phyloP scores from a whole-genome alignment of 345 rosid species.

The Mangifera indica region DNA sequence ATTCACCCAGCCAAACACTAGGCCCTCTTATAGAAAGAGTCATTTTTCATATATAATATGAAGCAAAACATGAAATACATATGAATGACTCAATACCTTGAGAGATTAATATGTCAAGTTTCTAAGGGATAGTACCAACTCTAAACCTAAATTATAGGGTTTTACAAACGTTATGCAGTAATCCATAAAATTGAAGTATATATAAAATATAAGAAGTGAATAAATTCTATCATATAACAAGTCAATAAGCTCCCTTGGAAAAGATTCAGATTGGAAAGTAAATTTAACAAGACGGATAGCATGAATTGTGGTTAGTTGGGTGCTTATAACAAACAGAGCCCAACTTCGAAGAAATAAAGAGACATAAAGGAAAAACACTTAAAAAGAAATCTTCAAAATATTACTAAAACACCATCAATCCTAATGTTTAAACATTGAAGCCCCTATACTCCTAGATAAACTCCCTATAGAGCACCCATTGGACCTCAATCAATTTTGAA shows the following conservation, averaged over 20 bases:
- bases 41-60: neutral
- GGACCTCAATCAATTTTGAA: constrained; percentile 9
- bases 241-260: neutral
- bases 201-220: too few species aligned
- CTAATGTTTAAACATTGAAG: neutral
- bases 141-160: neutral
- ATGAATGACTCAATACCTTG: neutral
- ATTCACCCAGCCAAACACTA: neutral
- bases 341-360: neutral
- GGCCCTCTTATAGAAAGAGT: neutral
- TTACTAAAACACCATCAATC: neutral
- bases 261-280: neutral
- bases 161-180: neutral
- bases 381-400: neutral
- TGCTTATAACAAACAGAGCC: neutral
- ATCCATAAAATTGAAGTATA: neutral
- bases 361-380: neutral
- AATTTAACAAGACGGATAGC: neutral
- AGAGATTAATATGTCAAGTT: neutral
- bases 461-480: too few species aligned
- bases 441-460: neutral
- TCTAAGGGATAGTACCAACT: neutral
- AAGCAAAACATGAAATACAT: neutral
- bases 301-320: neutral
- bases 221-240: too few species aligned